phyloP scores from a whole-genome alignment of 2,329 filamentous ascomycete genomes.

The Colletotrichum acutatum region DNA sequence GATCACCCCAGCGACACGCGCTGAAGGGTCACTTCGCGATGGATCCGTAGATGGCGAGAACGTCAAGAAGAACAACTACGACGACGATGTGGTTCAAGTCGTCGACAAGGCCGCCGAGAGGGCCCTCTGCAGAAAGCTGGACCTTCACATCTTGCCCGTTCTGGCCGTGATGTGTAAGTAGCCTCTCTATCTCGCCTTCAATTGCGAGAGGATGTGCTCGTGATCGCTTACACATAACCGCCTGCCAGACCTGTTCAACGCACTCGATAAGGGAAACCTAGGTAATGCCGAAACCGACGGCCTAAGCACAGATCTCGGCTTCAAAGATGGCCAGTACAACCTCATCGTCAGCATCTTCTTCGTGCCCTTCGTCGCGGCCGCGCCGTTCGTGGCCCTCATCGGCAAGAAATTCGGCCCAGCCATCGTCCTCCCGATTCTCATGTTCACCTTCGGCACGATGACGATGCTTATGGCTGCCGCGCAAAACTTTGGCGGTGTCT shows the following conservation, averaged over 20 bases:
- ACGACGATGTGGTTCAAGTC: slow-evolving; percentile 41
- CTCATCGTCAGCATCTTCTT: slow-evolving; percentile 79
- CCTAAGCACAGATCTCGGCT: slow-evolving; percentile 40
- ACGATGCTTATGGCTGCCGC: slow-evolving; percentile 33
- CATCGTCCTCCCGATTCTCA: slow-evolving; percentile 75
- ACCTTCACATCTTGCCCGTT: slow-evolving; percentile 63
- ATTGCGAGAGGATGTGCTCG: too few species aligned
- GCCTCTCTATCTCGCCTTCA: background rate
- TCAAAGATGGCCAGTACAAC: slow-evolving; percentile 72
- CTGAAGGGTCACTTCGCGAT: slow-evolving; percentile 5
- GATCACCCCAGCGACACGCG: background rate
- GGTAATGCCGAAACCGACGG: slow-evolving; percentile 56
- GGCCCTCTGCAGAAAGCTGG: slow-evolving; percentile 64
- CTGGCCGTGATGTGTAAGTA: slow-evolving; percentile 62
- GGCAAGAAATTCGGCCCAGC: slow-evolving; percentile 78
- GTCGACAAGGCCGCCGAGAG: slow-evolving; percentile 58
- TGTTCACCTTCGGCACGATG: slow-evolving; percentile 77
- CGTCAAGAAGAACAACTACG: slow-evolving; percentile 23
- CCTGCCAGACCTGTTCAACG: slow-evolving; percentile 56
- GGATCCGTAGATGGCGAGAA: slow-evolving; percentile 5
- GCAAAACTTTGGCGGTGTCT: slow-evolving; percentile 40
- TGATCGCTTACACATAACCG: background rate
- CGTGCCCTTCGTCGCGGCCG: slow-evolving; percentile 75
- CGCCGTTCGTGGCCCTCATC: slow-evolving; percentile 67
- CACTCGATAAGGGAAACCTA: slow-evolving; percentile 53